These are phyloP conservation scores for Aureoboletus auriporus DNA, from an alignment of 768 basidiomycete species.

Conservation along the genomic window DNA sequence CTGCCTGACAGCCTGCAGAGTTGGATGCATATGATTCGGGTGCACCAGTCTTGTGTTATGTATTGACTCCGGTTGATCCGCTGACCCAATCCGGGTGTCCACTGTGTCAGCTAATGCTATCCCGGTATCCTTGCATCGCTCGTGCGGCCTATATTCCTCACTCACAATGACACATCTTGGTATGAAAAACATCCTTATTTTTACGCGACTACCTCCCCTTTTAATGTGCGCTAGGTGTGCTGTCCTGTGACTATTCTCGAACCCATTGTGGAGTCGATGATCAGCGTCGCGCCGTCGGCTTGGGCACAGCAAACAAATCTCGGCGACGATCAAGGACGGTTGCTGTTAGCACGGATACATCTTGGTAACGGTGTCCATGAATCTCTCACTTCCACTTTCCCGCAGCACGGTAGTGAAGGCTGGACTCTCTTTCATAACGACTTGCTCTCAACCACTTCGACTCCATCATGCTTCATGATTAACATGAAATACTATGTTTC, in stretches of 20 bases:
- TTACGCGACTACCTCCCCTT: slow-evolving; percentile 9
- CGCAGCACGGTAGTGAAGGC: slow-evolving; percentile 22
- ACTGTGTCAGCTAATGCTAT: slow-evolving; percentile 1
- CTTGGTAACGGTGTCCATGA: slow-evolving; percentile 28
- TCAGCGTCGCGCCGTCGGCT: slow-evolving; percentile 30
- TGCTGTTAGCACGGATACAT: slow-evolving; percentile 23
- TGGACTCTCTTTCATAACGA: slow-evolving; percentile 25
- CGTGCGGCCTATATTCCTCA: slow-evolving; percentile 11
- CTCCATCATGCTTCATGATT: slow-evolving; percentile 18
- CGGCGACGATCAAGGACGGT: slow-evolving; percentile 32
- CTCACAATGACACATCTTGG: slow-evolving; percentile 1
- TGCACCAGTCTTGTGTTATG: no score
- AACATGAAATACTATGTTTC: slow-evolving; percentile 20
- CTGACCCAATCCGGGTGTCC: slow-evolving; percentile 17
- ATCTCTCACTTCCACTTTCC: slow-evolving; percentile 16
- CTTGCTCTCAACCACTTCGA: slow-evolving; percentile 9
- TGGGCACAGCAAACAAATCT: slow-evolving; percentile 28
- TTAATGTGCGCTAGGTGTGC: slow-evolving; percentile 9
- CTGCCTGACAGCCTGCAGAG: slow-evolving; percentile 3
- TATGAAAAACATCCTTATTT: slow-evolving; percentile 19
- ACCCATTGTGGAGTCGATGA: slow-evolving; percentile 13
- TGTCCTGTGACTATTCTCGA: slow-evolving; percentile 11
- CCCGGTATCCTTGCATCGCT: slow-evolving; percentile 9
- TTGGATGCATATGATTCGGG: background rate
- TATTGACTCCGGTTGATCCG: slow-evolving; percentile 28